phyloP scores from a whole-genome alignment of 768 basidiomycete species.

The Suillus clintonianus region DNA sequence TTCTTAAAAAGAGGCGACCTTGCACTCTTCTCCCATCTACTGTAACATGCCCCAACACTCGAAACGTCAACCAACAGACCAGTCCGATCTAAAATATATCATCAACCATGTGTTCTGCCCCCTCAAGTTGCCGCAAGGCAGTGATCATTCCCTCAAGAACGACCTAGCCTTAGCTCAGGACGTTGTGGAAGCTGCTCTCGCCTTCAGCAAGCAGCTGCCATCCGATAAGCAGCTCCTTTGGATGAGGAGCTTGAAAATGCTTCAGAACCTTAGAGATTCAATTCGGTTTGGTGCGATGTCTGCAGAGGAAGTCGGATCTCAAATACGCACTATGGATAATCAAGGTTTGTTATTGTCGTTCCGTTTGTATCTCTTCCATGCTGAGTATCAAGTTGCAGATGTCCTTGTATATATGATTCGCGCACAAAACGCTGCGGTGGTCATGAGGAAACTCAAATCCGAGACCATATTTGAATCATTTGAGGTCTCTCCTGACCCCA shows the following conservation, averaged over 20 bases:
- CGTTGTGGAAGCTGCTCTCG: conserved; percentile 16
- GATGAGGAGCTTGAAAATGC: conserved; percentile 33
- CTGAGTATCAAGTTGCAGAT: conserved; percentile 28
- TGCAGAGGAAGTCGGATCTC: conserved; percentile 12
- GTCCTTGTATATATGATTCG: conserved; percentile 39
- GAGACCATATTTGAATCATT: conserved; percentile 46
- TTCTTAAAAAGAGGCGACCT: neutral
- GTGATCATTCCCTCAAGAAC: conserved; percentile 28
- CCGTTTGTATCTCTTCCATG: neutral
- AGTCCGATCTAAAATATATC: conserved; percentile 26
- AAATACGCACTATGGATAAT: conserved; percentile 17
- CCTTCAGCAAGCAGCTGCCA: conserved; percentile 17
- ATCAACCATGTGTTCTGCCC: conserved; percentile 47
- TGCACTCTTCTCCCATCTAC: neutral
- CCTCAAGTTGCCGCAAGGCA: conserved; percentile 38
- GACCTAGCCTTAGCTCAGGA: conserved; percentile 29
- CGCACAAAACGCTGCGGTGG: conserved; percentile 50
- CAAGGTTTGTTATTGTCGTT: conserved; percentile 9
- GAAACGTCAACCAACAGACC: neutral
- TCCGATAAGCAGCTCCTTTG: conserved; percentile 22
- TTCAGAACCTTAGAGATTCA: conserved; percentile 21
- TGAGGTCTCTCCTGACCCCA: conserved; percentile 41
- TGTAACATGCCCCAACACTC: neutral
- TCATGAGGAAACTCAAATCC: conserved; percentile 34
- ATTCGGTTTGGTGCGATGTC: conserved; percentile 10